Base-by-base conservation (phyloP, 2,329 filamentous ascomycete species). In the Amauroascus niger region DNA sequence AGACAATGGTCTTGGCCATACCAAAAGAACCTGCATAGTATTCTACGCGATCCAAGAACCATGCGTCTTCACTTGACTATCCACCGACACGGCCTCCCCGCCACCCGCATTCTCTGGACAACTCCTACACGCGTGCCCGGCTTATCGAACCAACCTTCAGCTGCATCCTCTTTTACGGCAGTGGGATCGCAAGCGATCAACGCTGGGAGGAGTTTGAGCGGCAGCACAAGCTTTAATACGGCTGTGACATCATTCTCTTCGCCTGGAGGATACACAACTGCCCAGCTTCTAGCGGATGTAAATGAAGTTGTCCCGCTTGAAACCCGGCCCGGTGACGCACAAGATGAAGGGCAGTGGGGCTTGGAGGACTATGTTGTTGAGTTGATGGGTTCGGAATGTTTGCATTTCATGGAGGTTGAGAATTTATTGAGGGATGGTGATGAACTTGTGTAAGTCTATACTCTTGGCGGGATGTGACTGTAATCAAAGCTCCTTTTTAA, bases 291-390 rank as follows among this genome's bases (percentile, higher is more conserved):
- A 35, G 81, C 86, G 58, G 79, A 88, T 57, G 76, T 96, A 60
- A 90, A 94, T 69, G 80, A 87, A 41, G 77, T 86, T 14, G 74
- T 96, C 1, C 89, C 90, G 0, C 79, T 97, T 0, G 89, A 95
- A 71, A 82, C 83, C 54, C 77, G 77, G 39, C 63, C 65, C 37
- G 64, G 65, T 41, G 58, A 35, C 20, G 28, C 37, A 39, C 37
- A 48, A 7, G 65, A 67, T 35, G 62, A 58, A 39, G 69, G 68
- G 46, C 69, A 71, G 7, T 95, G 88, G 88, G 88, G 88, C 0
- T 71, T 95, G 2, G 90, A 96, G 63, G 88, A 96, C 66, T 97
- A 97, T 68, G 80, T 80, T 7, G 87, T 95, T 28, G 87, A 94
- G 68, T 76, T 95, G 2, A 78, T 77, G n/a, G 82, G 79, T 44